phyloP scores from a whole-genome alignment of 495 filamentous ascomycete genomes.

The Astrocystis sublimbata region DNA sequence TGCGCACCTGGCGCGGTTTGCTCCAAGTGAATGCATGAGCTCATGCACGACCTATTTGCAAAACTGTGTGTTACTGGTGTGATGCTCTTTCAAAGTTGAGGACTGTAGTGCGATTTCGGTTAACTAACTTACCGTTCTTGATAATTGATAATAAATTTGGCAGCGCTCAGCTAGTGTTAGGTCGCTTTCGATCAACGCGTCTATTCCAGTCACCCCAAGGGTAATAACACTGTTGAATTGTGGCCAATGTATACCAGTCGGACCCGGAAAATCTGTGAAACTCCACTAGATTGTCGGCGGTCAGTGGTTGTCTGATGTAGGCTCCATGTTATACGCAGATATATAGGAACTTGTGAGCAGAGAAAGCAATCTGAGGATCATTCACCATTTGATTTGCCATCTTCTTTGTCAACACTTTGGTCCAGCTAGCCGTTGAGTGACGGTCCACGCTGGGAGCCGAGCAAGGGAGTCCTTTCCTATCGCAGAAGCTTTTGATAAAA shows the following conservation, averaged over 20 bases:
- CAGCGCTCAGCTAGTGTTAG: slow-evolving; percentile 2
- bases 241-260: neutral
- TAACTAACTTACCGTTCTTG: neutral
- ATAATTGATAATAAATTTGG: neutral
- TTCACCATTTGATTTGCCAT: neutral
- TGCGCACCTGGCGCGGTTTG: neutral
- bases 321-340: no score
- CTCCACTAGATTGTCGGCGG: neutral
- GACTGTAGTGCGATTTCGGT: neutral
- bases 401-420: neutral
- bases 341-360: no score
- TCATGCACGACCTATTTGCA: neutral
- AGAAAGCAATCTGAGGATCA: neutral
- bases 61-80: neutral
- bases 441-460: neutral
- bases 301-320: neutral
- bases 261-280: neutral
- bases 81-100: neutral
- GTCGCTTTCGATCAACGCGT: neutral
- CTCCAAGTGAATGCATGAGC: neutral
- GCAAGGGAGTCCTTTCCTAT: neutral
- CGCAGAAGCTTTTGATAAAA: neutral
- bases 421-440: neutral
- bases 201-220: neutral
- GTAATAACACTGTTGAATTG: neutral